Evolutionary conservation across 139 green algal genomes (phyloP).

Genomic region (Chlamydomonas asymmetrica): DNA sequence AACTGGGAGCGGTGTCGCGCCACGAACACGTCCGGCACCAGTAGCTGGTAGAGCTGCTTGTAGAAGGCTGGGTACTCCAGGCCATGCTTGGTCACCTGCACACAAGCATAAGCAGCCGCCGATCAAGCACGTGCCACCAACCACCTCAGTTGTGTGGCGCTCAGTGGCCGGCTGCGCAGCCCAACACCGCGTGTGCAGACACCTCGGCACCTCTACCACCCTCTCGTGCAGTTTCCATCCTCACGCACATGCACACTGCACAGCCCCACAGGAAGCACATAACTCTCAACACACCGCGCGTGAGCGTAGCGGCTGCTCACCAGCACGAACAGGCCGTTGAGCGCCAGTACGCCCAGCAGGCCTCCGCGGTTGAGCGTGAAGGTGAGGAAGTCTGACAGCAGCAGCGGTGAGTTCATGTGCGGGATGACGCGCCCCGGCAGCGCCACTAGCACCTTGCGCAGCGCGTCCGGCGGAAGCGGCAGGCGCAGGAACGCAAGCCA

Average conservation of each 20-base stretch:
- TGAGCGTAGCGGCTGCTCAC: too few relatives aligned
- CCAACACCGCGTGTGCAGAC: too few relatives aligned
- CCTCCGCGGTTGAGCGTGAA: slow-evolving; percentile 71
- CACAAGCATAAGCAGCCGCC: too few relatives aligned
- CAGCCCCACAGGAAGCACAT: too few relatives aligned
- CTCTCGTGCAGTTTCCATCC: too few relatives aligned
- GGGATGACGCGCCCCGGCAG: slow-evolving; percentile 80
- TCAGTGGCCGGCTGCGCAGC: too few relatives aligned
- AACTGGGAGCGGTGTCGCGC: too few relatives aligned
- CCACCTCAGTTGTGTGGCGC: too few relatives aligned
- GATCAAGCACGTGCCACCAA: too few relatives aligned
- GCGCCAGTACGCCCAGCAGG: slow-evolving; percentile 86
- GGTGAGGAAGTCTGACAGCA: slow-evolving; percentile 91
- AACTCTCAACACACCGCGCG: too few relatives aligned
- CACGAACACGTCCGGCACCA: slow-evolving; percentile 59
- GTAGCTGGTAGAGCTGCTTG: slow-evolving; percentile 73
- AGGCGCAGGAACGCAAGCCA: slow-evolving; percentile 85
- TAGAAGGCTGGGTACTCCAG: slow-evolving; percentile 94
- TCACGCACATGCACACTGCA: too few relatives aligned
- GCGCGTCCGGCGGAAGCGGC: slow-evolving; percentile 71
- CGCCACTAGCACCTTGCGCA: slow-evolving; percentile 68
- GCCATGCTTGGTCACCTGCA: slow-evolving; percentile 74
- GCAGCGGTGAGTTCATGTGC: slow-evolving; percentile 69
- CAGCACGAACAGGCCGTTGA: slow-evolving; percentile 91
- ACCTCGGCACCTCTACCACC: too few relatives aligned